These are phyloP conservation scores for Fusarium albidum DNA, from an alignment of 2,329 filamentous ascomycete species.

Conservation along the genomic window DNA sequence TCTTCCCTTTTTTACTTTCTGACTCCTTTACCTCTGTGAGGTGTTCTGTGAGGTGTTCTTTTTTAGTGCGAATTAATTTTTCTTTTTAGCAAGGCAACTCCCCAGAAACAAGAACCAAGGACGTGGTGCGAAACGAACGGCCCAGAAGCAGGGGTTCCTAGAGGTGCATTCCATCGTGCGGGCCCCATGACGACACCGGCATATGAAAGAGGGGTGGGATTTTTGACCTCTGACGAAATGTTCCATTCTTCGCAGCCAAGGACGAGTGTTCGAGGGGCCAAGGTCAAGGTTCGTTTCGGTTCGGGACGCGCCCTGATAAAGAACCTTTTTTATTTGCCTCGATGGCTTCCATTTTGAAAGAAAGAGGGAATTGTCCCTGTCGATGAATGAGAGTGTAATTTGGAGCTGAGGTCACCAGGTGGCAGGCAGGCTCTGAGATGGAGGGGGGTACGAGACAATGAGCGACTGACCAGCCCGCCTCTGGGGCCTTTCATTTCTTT, in stretches of 20 bases:
- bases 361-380: constrained; percentile 24
- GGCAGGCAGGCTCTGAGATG: constrained; percentile 22
- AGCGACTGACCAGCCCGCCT: background rate
- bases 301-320: constrained; percentile 24
- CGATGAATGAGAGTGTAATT: constrained; percentile 24
- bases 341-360: constrained; percentile 1
- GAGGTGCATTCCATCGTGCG: constrained; percentile 17
- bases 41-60: too few relatives aligned
- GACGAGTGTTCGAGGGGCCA: constrained; percentile 12
- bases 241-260: background rate
- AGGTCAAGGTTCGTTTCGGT: constrained; percentile 26
- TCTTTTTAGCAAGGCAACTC: too few relatives aligned
- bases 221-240: background rate
- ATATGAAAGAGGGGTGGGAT: constrained; percentile 15
- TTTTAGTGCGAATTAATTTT: too few relatives aligned
- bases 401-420: constrained; percentile 9
- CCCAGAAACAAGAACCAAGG: constrained; percentile 29
- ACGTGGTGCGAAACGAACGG: constrained; percentile 2
- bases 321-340: constrained; percentile 17
- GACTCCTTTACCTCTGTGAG: background rate
- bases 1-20: background rate
- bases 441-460: constrained; percentile 13
- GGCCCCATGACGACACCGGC: constrained; percentile 32
- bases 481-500: too few relatives aligned
- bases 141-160: constrained; percentile 22